Conservation (phyloP, 352 stramenopile species). For the Blastocystis sp. region DNA sequence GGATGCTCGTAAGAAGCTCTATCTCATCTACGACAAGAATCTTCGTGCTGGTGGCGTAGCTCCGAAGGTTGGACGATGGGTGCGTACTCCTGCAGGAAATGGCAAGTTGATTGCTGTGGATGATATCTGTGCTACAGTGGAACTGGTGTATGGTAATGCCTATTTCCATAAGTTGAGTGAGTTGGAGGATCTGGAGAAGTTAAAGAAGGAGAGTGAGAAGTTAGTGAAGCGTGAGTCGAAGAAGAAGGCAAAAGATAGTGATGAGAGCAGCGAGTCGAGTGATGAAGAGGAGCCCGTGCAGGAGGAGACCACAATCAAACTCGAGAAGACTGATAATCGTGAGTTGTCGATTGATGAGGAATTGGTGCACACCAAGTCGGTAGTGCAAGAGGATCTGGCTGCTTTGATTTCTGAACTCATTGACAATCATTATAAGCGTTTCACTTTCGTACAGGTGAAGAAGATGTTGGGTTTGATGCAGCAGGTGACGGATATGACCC, state of each 20-base stretch:
- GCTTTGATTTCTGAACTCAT: conserved; percentile 40
- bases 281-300: neutral
- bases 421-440: conserved; percentile 29
- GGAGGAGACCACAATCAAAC: conserved; percentile 60
- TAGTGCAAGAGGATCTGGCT: conserved; percentile 46
- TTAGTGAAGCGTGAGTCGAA: conserved; percentile 24
- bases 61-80: conserved; percentile 45
- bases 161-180: conserved; percentile 65
- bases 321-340: conserved; percentile 63
- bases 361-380: conserved; percentile 28
- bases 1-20: conserved; percentile 54
- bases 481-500: conserved; percentile 41
- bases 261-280: neutral
- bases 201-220: conserved; percentile 66
- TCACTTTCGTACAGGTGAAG: conserved; percentile 66
- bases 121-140: conserved; percentile 62
- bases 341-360: conserved; percentile 14
- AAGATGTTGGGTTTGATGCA: conserved; percentile 51
- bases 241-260: conserved; percentile 33
- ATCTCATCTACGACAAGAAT: conserved; percentile 68
- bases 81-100: conserved; percentile 38
- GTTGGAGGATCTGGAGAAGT: conserved; percentile 66
- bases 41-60: conserved; percentile 49
- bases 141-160: conserved; percentile 64
- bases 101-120: conserved; percentile 62